Conservation (phyloP, 192 early-diverging fungal species). For the Chytriomyces sp. region DNA sequence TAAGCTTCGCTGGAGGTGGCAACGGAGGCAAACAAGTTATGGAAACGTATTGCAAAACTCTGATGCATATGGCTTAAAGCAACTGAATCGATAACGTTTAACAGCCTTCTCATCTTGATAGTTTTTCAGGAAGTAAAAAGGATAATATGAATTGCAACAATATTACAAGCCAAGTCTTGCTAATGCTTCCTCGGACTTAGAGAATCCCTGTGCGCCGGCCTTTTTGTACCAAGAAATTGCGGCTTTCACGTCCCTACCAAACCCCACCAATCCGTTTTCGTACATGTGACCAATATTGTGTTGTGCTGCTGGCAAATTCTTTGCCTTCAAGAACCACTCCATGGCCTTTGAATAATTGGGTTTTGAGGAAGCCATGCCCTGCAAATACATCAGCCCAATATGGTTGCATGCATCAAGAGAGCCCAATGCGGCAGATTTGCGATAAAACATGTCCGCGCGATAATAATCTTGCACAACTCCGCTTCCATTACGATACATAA, state of each 20-base stretch:
- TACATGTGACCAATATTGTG: slow-evolving; percentile 37
- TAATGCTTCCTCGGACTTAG: neutral
- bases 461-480: slow-evolving; percentile 22
- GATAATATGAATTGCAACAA: no score
- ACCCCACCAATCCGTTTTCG: slow-evolving; percentile 16
- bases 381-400: slow-evolving; percentile 16
- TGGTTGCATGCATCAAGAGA: slow-evolving; percentile 25
- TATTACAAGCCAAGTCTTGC: neutral
- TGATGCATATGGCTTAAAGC: no score
- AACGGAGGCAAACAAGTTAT: no score
- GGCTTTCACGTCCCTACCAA: neutral
- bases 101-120: no score
- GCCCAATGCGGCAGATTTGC: slow-evolving; percentile 28
- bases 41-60: no score
- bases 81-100: no score
- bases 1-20: no score
- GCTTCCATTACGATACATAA: slow-evolving; percentile 32
- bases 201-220: slow-evolving; percentile 15
- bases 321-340: slow-evolving; percentile 14
- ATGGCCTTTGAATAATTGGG: neutral
- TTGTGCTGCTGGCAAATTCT: slow-evolving; percentile 20
- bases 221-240: slow-evolving; percentile 14
- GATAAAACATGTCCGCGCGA: slow-evolving; percentile 37
- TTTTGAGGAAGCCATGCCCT: neutral
- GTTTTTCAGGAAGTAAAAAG: no score